Evolutionary conservation across 306 rosid genomes (phyloP).

Genomic region (Elaeagnus macrophylla): DNA sequence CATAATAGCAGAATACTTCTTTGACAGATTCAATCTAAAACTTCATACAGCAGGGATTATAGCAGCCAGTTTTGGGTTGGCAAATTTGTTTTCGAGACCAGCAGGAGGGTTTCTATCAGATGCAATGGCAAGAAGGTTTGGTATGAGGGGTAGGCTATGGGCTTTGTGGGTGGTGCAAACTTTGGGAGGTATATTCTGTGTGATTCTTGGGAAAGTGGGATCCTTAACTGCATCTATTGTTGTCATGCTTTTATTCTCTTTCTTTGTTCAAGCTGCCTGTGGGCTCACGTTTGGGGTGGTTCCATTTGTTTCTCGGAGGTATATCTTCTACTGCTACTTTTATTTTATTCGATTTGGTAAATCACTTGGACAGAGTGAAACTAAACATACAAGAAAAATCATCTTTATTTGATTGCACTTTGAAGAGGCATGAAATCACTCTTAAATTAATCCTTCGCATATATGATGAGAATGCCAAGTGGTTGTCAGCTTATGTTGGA

Average conservation of each 20-base stretch:
- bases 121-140: slow-evolving; percentile 44
- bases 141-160: slow-evolving; percentile 92
- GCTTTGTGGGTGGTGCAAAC: slow-evolving; percentile 59
- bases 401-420: no score
- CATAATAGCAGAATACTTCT: slow-evolving; percentile 72
- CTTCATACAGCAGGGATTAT: slow-evolving; percentile 67
- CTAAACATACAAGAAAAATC: no score
- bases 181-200: slow-evolving; percentile 58
- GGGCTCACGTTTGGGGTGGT: slow-evolving; percentile 92
- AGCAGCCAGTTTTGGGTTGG: slow-evolving; percentile 75
- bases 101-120: slow-evolving; percentile 68
- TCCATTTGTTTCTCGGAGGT: slow-evolving; percentile 90
- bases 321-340: background rate
- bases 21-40: slow-evolving; percentile 57
- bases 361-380: background rate
- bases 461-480: no score
- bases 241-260: slow-evolving; percentile 65
- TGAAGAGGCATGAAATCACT: no score
- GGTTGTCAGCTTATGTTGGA: no score
- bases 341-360: background rate
- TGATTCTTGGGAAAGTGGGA: slow-evolving; percentile 44
- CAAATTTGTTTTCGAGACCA: slow-evolving; percentile 60
- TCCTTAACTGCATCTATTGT: slow-evolving; percentile 43
- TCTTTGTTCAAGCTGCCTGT: slow-evolving; percentile 80
- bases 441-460: no score